Base-by-base conservation (phyloP, 768 basidiomycete genomes). In the Lentinula guzmanii region DNA sequence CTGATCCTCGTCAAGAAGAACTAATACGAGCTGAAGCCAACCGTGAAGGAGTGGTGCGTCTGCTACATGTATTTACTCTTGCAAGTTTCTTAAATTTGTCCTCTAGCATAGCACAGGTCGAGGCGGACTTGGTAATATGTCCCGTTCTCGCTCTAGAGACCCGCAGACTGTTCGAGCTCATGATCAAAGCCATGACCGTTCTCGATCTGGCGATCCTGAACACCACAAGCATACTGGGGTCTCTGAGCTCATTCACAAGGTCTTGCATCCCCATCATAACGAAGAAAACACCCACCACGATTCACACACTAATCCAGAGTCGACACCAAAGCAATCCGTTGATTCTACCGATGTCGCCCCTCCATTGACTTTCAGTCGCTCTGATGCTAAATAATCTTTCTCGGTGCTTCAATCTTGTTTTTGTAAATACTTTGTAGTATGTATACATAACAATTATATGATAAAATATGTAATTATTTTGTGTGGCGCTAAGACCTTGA, bases 101-200 rank as follows among this genome's bases (percentile, higher is more conserved):
- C 58, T 9, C 7, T 55, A 81, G 80, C 75, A 83, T 71, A 88
- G 86, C 16, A 77, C 78, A 24, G 89, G 89, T 5, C 82, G 87
- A 24, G 88, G 89, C 42, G 88, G 88, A 9, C 55, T 69, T 3
- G 88, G 89, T 9, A 90, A 90, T 66, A 85, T 89, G 34, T 68
- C 73, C 46, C 70, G 67, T n/a, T 72, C 77, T 8, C 80, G 81
- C 48, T 85, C 85, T 16, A 81, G 79, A 33, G 86, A 85, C 33
- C 81, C 82, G 18, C 18, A 39, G 5, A 54, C 31, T 13, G 11
- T 18, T 72, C 8, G 54, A 60, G 5, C 54, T 16, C 24, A 68
- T 69, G 56, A 48, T 72, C 8, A 57, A 61, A 5, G 52, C 13
- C 24, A 68, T 70, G 56, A 48, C 6, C 74, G 74, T 33, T 67